Evolutionary conservation across 108 stramenopile species (phyloP).

Genomic region (Licmophora abbreviata): DNA sequence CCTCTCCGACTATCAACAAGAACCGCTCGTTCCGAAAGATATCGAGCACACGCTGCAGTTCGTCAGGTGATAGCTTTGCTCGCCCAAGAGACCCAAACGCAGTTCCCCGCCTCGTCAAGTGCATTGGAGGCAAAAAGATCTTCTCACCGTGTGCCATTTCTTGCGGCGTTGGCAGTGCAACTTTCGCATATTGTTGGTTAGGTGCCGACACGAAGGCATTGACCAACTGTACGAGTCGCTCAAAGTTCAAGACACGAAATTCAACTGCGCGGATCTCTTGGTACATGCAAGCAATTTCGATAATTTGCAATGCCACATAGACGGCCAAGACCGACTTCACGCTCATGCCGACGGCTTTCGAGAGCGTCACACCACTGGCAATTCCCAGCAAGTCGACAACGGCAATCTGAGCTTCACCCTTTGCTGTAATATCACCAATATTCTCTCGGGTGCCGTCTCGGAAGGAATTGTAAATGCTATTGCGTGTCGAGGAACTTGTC

Average conservation of each 20-base stretch:
- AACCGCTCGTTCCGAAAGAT: slow-evolving; percentile 63
- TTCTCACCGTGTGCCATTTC: slow-evolving; percentile 52
- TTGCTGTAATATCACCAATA: slow-evolving; percentile 94
- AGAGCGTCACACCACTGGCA: slow-evolving; percentile 64
- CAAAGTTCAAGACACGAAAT: slow-evolving; percentile 82
- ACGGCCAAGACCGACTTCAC: slow-evolving; percentile 43
- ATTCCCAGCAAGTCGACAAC: slow-evolving; percentile 90
- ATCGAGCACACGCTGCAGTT: slow-evolving; percentile 40
- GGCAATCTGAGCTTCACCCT: slow-evolving; percentile 94
- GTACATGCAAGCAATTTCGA: slow-evolving; percentile 88
- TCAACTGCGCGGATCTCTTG: slow-evolving; percentile 75
- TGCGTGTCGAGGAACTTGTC: slow-evolving; percentile 82
- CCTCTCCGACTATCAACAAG: slow-evolving; percentile 62
- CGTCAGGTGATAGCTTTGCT: slow-evolving; percentile 49
- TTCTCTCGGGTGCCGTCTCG: slow-evolving; percentile 71
- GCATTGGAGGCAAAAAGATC: slow-evolving; percentile 61
- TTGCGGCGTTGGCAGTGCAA: slow-evolving; percentile 44
- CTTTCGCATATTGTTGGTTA: slow-evolving; percentile 6
- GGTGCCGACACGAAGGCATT: slow-evolving; percentile 2
- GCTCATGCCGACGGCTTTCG: slow-evolving; percentile 48
- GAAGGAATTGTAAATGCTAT: slow-evolving; percentile 87
- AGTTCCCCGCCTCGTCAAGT: slow-evolving; percentile 53
- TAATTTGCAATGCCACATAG: slow-evolving; percentile 58
- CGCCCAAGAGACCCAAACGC: slow-evolving; percentile 71
- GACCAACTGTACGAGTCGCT: slow-evolving; percentile 56